These are phyloP conservation scores for Aspergillus quadrilineatus DNA, from an alignment of 2,329 filamentous ascomycete genomes.

Conservation along the genomic window DNA sequence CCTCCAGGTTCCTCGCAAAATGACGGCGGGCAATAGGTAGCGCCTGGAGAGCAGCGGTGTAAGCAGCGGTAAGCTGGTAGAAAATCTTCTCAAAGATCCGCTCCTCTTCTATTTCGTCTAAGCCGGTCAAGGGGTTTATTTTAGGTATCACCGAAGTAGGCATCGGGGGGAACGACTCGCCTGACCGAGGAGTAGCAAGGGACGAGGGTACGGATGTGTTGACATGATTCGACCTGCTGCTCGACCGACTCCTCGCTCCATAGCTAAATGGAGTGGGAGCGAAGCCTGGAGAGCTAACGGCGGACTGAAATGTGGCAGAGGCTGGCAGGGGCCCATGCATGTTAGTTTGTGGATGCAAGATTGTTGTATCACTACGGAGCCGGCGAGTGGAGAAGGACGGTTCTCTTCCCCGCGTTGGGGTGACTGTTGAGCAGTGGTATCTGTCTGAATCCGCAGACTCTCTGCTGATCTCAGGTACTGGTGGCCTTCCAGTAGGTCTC, in stretches of 20 bases:
- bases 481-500: constrained; percentile 27
- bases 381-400: constrained; percentile 45
- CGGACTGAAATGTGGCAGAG: constrained; percentile 28
- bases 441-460: constrained; percentile 29
- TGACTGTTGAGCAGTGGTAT: constrained; percentile 33
- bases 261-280: constrained; percentile 34
- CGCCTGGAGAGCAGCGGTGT: constrained; percentile 69
- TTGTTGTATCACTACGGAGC: constrained; percentile 52
- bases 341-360: constrained; percentile 44
- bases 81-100: constrained; percentile 80
- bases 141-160: constrained; percentile 49
- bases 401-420: constrained; percentile 49
- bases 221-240: constrained; percentile 55
- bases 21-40: constrained; percentile 69
- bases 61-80: constrained; percentile 69
- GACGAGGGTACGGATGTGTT: constrained; percentile 48
- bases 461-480: constrained; percentile 32
- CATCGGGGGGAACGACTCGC: constrained; percentile 68
- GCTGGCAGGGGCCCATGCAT: constrained; percentile 33
- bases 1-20: constrained; percentile 63
- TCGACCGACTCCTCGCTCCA: constrained; percentile 44
- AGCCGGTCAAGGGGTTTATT: constrained; percentile 58
- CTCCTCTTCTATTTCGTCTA: constrained; percentile 71
- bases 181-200: constrained; percentile 71
- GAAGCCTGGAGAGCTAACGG: constrained; percentile 33